Base-by-base conservation (phyloP, 495 filamentous ascomycete genomes). In the Hypoxylon lenormandii region DNA sequence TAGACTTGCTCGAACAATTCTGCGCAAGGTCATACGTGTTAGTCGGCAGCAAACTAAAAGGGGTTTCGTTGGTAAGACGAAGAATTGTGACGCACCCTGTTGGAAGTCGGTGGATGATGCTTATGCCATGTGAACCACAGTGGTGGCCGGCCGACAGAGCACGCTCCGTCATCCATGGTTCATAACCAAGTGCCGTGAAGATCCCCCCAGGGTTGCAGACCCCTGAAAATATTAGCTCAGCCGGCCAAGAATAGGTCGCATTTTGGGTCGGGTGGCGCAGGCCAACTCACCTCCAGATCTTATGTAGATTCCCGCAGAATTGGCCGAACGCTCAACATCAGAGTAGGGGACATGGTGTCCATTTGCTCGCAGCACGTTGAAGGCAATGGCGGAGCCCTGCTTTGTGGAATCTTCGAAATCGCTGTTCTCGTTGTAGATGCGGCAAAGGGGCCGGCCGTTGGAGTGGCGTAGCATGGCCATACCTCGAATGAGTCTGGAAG, bases 381-480 rank as follows among this genome's bases (percentile, higher is more conserved):
- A 90, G 3, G 90, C 88, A 60, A 94, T 76, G 0, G 87, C 90
- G 1, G 89, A 85, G 0, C 91, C 91, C 75, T 94, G 91, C 30
- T 81, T 82, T 23, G 58, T 76, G 0, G 83, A 48, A 72, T 93
- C 84, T 0, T 82, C 83, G 54, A 88, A 91, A 1, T 76, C 75
- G 10, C 54, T 64, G 13, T 78, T 75, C 46, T 87, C 85, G 64
- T 82, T 86, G 72, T 94, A 92, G 38, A 93, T 79, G 33, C 79
- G 76, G 65, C 84, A 88, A 11, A 90, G 77, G 1, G 78, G 77
- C 36, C 59, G 68, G 5, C 89, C 88, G 61, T 91, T 92, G 12
- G 55, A 60, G 74, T 94, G 89, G 30, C 76, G 78, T 49, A 94
- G 77, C 15, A 65, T 73, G 3, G 59, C 71, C 43, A 94, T 75